These are phyloP conservation scores for Boletus coccyginus DNA, from an alignment of 768 basidiomycete genomes.

Conservation along the genomic window DNA sequence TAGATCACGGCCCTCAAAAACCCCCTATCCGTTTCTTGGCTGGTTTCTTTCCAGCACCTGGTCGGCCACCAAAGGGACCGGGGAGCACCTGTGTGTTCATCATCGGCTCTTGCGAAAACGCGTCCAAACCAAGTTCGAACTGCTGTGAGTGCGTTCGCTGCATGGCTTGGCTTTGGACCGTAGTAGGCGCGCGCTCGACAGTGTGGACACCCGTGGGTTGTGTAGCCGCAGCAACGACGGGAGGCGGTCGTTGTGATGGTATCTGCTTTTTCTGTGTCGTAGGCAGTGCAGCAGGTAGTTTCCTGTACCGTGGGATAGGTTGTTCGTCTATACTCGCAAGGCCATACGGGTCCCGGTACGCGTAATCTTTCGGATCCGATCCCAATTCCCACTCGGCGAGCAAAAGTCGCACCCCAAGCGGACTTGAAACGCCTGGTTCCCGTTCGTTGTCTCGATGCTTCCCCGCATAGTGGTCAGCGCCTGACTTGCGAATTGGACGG, in stretches of 20 bases:
- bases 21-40: conserved; percentile 72
- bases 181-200: background rate
- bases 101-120: conserved; percentile 43
- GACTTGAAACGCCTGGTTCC: conserved; percentile 29
- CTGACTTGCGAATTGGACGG: conserved; percentile 41
- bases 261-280: conserved; percentile 22
- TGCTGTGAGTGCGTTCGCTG: conserved; percentile 19
- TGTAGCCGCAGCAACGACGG: conserved; percentile 33
- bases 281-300: background rate
- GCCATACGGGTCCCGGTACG: conserved; percentile 56
- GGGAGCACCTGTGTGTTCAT: conserved; percentile 70
- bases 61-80: conserved; percentile 68
- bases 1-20: conserved; percentile 45
- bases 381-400: conserved; percentile 69
- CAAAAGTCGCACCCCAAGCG: conserved; percentile 59
- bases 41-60: conserved; percentile 43
- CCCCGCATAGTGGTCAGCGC: conserved; percentile 28
- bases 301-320: conserved; percentile 15
- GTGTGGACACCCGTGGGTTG: conserved; percentile 18
- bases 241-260: conserved; percentile 37
- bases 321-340: conserved; percentile 21
- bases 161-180: conserved; percentile 8
- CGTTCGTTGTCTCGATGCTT: conserved; percentile 15
- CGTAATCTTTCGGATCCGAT: conserved; percentile 46
- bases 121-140: conserved; percentile 3